Evolutionary conservation across 768 basidiomycete species (phyloP), one percentile per base, ranked within the genome.

Genomic region (Suillus bovinus): DNA sequence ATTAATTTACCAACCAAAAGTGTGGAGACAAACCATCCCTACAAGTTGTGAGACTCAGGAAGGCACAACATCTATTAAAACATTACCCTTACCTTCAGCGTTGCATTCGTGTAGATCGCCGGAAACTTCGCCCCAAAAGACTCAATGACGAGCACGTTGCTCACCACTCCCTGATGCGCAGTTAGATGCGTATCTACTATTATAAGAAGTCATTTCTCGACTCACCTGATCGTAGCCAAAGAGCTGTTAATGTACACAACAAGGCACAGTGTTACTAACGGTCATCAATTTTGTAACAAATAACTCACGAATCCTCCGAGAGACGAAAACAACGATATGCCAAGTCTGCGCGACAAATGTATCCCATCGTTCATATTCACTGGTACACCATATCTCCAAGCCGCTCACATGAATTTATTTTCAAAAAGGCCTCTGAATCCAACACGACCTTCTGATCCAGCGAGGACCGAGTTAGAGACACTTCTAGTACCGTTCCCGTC

Each of bases 1-100:
- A 10, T 39, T 38, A 27, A 56, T 71, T 31, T 24, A 75, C 74
- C 33, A 27, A 75, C 60, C 33, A 74, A n/a, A 41, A 74, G 54
- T 3, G 72, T 75, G 17, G 73, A 75, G 39, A 75, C 73, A 34
- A 74, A 74, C 73, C 73, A 74, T n/a, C 73, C 73, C 73, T 74
- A 34, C 1, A 42, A 44, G 16, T 9, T 22, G 17, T 39, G 68
- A 50, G 62, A 62, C 5, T n/a, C 20, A 4, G 14, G n/a, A 6
- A 47, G 29, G 42, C 13, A 16, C 24, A 27, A 13, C 11, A 16
- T n/a, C 17, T 11, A 34, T 39, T 20, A 50, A 1, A 31, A 63
- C 16, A 24, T 16, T 20, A 17, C 27, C 1, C 47, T 59, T 38
- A 72, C 73, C 64, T 74, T 74, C 54, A 75, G 66, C 39, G 36